Base-by-base conservation (phyloP, 495 filamentous ascomycete species). In the Neurospora sp. region DNA sequence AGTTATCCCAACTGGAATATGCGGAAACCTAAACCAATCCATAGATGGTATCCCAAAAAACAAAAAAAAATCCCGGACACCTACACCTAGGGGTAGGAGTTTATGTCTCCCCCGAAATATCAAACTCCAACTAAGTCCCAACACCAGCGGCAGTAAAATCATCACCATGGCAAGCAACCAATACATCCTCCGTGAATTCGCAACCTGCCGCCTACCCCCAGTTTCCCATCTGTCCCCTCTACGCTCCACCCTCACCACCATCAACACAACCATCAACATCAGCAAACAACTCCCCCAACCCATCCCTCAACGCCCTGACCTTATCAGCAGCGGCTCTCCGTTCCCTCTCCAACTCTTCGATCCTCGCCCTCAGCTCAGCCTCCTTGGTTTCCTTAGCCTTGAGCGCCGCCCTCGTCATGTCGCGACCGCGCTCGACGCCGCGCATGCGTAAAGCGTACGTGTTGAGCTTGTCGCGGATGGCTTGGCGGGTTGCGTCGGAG, bases 321-420 rank as follows among this genome's bases (percentile, higher is more conserved):
- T 75, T 71, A 48, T 81, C 75, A 12, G 12, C 69, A 22, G 88
- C 85, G 69, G 87, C 75, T 77, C 86, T 82, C 71, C 84, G 72
- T 83, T 89, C 83, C 70, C 78, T 82, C 78, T 90, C 86, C 53
- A 89, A 76, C 10, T 79, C 81, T 0, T 78, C 80, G 37, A 90
- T 80, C n/a, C 81, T 82, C 37, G 76, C 76, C 78, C 83, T 76
- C 68, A 92, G 75, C 74, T 85, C 85, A 12, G 81, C 81, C 39
- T 90, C 88, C 72, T 87, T 85, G 3, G 82, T 82, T 61, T 94
- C 89, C 61, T 90, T 90, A 35, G 83, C 84, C 77, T 88, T 89
- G n/a, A 91, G 73, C 7, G 87, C 85, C 2, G 84, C 80, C 37
- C 93, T 79, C 2, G 87, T 82, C 27, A 90, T 86, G 71, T 94